Conservation (phyloP, 371 early-diverging fungal genomes). For the Mortierella sp. region DNA sequence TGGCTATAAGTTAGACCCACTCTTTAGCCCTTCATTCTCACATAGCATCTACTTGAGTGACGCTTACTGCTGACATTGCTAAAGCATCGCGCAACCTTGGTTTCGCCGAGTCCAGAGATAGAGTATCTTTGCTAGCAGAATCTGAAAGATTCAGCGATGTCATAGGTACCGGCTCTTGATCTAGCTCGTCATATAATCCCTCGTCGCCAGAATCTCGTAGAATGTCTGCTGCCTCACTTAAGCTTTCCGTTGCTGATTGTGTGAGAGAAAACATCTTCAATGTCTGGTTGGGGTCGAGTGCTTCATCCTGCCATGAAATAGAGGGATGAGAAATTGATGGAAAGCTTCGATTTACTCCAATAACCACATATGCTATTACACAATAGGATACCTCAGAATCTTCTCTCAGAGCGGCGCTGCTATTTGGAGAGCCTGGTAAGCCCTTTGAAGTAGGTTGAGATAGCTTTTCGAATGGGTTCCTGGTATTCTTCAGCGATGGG, state of each 20-base stretch:
- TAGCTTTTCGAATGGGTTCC: slow-evolving; percentile 50
- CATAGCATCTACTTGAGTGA: not conserved
- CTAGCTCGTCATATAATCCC: not conserved
- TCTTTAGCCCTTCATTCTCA: not conserved
- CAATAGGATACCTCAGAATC: not conserved
- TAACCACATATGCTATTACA: not conserved
- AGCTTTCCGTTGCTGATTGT: slow-evolving; percentile 1
- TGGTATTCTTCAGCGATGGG: slow-evolving; percentile 24
- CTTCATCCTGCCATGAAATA: slow-evolving; percentile 28
- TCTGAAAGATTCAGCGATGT: not conserved
- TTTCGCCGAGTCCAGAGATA: not conserved
- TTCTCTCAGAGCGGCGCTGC: not conserved
- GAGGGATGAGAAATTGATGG: slow-evolving; percentile 18
- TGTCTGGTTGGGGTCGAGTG: slow-evolving; percentile 38
- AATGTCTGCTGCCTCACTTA: not conserved
- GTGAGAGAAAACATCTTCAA: slow-evolving; percentile 47
- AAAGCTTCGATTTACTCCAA: not conserved
- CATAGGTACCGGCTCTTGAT: slow-evolving; percentile 2
- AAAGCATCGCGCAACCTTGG: slow-evolving; percentile 35
- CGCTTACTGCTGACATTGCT: slow-evolving; percentile 25
- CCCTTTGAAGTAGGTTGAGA: not conserved
- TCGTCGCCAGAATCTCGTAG: slow-evolving; percentile 26
- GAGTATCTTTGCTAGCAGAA: not conserved
- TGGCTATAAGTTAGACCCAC: not conserved
- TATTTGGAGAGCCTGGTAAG: not conserved